These are phyloP conservation scores for Entophlyctis luteolus DNA, from an alignment of 192 early-diverging fungal species.

Conservation along the genomic window DNA sequence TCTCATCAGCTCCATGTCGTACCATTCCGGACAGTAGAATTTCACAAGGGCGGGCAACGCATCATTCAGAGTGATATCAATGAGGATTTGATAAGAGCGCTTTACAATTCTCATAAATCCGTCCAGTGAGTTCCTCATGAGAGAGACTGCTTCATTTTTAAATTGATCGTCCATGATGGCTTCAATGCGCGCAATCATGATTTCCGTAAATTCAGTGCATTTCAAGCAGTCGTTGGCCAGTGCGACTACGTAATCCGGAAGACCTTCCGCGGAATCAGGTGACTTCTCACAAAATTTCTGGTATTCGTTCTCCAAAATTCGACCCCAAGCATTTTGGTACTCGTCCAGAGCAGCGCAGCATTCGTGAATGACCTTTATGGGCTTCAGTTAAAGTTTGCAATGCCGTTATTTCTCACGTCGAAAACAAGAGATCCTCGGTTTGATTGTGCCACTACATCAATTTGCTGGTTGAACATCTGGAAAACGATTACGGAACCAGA, in stretches of 20 bases:
- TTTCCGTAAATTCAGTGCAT: conserved; percentile 86
- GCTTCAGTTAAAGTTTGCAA: conserved; percentile 26
- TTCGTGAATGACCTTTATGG: conserved; percentile 42
- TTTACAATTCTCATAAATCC: conserved; percentile 89
- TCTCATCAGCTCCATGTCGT: conserved; percentile 82
- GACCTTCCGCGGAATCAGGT: conserved; percentile 71
- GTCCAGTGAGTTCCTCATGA: conserved; percentile 73
- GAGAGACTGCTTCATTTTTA: conserved; percentile 18
- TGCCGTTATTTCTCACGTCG: conserved; percentile 56
- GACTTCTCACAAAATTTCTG: conserved; percentile 73
- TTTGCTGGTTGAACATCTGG: conserved; percentile 97
- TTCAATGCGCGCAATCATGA: conserved; percentile 57
- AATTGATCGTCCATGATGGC: conserved; percentile 36
- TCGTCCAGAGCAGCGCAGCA: conserved; percentile 73
- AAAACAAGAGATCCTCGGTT: conserved; percentile 86
- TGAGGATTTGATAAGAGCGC: conserved; percentile 65
- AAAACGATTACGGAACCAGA: conserved; percentile 84
- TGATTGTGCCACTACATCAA: conserved; percentile 79
- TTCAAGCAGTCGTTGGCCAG: conserved; percentile 92
- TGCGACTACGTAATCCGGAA: conserved; percentile 94
- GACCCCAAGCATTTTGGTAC: conserved; percentile 79
- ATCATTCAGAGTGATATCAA: conserved; percentile 84
- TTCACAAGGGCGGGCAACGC: conserved; percentile 67
- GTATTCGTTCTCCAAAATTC: conserved; percentile 70
- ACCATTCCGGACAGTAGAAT: conserved; percentile 82